Evolutionary conservation across 2,329 filamentous ascomycete species (phyloP).

Genomic region (Periconia digitata): DNA sequence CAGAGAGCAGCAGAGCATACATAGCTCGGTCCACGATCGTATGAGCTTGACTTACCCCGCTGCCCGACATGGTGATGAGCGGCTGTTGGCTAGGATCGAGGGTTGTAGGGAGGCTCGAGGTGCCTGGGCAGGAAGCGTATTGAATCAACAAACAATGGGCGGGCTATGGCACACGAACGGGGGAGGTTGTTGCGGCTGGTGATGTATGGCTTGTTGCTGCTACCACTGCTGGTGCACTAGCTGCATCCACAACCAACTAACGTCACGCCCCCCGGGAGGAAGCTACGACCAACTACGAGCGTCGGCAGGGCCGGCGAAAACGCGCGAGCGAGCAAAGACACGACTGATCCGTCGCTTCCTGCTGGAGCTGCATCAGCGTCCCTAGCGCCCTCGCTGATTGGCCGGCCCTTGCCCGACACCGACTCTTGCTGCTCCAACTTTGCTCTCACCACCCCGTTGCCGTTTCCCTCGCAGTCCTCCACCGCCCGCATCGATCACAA

Average conservation of each 20-base stretch:
- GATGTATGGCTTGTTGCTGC: not conserved
- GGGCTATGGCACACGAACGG: not conserved
- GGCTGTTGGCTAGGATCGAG: slow-evolving; percentile 18
- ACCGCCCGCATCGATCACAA: slow-evolving; percentile 13
- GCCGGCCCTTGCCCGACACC: slow-evolving; percentile 10
- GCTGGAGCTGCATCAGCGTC: slow-evolving; percentile 1
- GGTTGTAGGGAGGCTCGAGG: slow-evolving; percentile 4
- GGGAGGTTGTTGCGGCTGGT: not conserved
- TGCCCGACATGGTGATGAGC: slow-evolving; percentile 54
- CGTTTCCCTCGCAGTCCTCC: slow-evolving; percentile 23
- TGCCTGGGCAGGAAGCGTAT: not conserved
- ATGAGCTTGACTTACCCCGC: slow-evolving; percentile 47
- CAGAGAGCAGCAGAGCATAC: not conserved
- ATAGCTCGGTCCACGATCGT: slow-evolving; percentile 13
- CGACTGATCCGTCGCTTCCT: not conserved
- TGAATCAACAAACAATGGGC: not conserved
- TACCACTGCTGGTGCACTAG: no score
- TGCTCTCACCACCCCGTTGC: slow-evolving; percentile 14
- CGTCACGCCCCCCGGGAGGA: not conserved
- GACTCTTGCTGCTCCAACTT: slow-evolving; percentile 9
- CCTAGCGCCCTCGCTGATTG: slow-evolving; percentile 11
- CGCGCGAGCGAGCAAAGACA: no score
- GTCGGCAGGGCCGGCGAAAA: not conserved
- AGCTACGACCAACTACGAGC: not conserved
- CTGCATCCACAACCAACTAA: no score